Conservation (phyloP, 106 monocot genomes). For the Dendrobium officinale region DNA sequence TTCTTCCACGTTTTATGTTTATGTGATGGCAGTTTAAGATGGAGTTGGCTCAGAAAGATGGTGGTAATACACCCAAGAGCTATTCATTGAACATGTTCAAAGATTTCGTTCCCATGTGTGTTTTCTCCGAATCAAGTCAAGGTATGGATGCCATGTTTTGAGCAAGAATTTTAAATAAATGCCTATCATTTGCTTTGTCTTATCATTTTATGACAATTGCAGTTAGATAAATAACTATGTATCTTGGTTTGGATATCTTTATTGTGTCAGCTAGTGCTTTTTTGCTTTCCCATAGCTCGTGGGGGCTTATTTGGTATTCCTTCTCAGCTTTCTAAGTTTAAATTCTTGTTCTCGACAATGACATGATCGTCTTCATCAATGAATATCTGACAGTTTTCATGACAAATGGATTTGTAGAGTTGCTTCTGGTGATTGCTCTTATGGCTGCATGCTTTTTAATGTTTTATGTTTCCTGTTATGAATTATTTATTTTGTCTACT, state of each 20-base stretch:
- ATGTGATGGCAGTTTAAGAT: constrained; percentile 75
- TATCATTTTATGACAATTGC: constrained; percentile 4
- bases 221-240: neutral
- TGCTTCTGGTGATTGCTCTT: too few relatives aligned
- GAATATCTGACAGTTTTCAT: neutral
- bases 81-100: constrained; percentile 96
- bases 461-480: neutral
- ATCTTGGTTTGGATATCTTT: neutral
- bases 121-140: constrained; percentile 87
- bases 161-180: neutral
- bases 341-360: neutral
- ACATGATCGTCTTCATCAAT: neutral
- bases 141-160: constrained; percentile 30
- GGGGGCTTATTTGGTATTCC: neutral
- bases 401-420: neutral
- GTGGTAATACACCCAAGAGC: constrained; percentile 83
- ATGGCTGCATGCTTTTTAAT: neutral
- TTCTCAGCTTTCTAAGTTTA: neutral
- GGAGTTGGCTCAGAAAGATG: constrained; percentile 70
- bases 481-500: neutral
- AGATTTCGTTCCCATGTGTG: constrained; percentile 94
- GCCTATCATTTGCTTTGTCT: neutral
- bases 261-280: neutral
- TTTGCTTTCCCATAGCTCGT: neutral
- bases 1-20: neutral